Evolutionary conservation across 306 rosid species (phyloP).

Genomic region (Ammopiptanthus mongolicus): DNA sequence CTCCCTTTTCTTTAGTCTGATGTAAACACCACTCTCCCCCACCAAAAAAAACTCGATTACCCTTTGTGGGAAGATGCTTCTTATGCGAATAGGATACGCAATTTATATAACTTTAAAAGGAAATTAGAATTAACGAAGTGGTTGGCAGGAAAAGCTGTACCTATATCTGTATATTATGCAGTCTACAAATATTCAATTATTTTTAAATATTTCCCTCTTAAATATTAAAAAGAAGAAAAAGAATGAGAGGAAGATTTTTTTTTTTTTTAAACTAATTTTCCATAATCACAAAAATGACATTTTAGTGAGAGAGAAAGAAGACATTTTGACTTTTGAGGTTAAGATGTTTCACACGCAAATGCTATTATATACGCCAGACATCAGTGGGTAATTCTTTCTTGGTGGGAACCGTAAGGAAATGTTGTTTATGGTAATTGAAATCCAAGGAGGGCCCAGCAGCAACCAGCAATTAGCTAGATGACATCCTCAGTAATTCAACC

Average conservation of each 20-base stretch:
- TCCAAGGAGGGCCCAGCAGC: slow-evolving; percentile 13
- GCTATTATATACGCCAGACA: neutral
- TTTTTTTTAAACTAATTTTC: neutral
- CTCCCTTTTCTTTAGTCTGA: neutral
- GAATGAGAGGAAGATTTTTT: neutral
- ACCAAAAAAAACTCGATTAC: neutral
- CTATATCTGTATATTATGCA: too few species aligned
- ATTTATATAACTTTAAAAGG: neutral
- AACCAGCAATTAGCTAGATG: neutral
- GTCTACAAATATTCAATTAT: neutral
- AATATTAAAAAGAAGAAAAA: neutral
- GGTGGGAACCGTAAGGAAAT: slow-evolving; percentile 13
- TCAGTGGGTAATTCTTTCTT: slow-evolving; percentile 1
- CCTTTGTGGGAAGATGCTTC: neutral
- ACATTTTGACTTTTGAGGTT: neutral
- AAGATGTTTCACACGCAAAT: slow-evolving; percentile 14
- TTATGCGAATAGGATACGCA: neutral
- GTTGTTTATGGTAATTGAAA: slow-evolving; percentile 8
- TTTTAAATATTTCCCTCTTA: neutral
- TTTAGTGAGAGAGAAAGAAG: neutral
- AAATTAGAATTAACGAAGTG: neutral
- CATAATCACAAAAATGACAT: neutral
- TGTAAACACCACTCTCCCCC: neutral
- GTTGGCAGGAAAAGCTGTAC: neutral
- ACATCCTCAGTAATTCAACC: neutral